Conservation (phyloP, 139 green algal species). For the Coelastrella sp. region DNA sequence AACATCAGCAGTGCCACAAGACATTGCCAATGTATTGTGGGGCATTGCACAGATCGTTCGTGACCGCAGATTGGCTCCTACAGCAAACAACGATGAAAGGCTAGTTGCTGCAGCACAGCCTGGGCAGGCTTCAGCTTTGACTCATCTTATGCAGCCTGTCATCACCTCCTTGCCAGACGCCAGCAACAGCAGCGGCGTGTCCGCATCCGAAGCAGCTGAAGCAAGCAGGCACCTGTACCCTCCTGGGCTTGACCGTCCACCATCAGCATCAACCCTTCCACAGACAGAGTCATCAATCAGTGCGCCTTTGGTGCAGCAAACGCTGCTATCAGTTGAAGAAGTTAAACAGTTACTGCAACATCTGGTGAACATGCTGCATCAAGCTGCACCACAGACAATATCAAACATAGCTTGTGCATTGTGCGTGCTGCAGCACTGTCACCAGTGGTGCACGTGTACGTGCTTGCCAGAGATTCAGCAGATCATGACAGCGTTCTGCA, state of each 20-base stretch:
- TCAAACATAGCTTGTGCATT: slow-evolving; percentile 44
- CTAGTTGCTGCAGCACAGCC: background rate
- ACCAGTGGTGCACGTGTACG: slow-evolving; percentile 48
- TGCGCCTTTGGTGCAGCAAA: background rate
- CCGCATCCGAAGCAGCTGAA: background rate
- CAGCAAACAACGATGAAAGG: background rate
- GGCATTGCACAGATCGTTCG: slow-evolving; percentile 38
- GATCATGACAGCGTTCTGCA: slow-evolving; percentile 3
- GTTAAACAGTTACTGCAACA: slow-evolving; percentile 40
- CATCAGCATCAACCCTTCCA: background rate
- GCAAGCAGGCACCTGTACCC: background rate
- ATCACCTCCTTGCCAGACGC: slow-evolving; percentile 12
- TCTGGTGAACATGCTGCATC: slow-evolving; percentile 21
- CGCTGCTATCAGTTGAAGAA: slow-evolving; percentile 20
- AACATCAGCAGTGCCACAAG: slow-evolving; percentile 36
- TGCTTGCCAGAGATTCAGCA: slow-evolving; percentile 30
- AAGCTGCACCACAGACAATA: slow-evolving; percentile 40
- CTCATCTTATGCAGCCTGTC: background rate
- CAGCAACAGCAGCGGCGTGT: background rate
- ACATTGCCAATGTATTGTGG: slow-evolving; percentile 50
- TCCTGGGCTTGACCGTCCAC: background rate
- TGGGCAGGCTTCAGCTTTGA: background rate
- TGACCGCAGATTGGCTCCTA: background rate
- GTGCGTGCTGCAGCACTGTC: slow-evolving; percentile 44
- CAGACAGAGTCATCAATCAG: background rate